Evolutionary conservation across 148 eudicot genomes (phyloP).

Genomic region (Vaccinium macrocarpon): DNA sequence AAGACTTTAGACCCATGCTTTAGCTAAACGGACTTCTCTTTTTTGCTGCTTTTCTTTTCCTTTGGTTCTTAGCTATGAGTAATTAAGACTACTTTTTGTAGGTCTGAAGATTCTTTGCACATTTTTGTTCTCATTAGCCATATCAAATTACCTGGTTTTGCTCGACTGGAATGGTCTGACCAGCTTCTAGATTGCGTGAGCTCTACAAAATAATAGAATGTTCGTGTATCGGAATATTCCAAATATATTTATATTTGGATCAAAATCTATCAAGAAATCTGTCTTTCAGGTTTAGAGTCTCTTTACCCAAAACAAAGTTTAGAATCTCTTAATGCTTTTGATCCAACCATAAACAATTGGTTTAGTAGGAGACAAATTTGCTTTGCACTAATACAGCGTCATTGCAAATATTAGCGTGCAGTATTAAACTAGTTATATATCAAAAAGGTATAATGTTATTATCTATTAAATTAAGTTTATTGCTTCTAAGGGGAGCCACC

Average conservation of each 20-base stretch:
- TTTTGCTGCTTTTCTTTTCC: slow-evolving; percentile 5
- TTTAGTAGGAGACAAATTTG: too few relatives aligned
- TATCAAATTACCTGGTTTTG: neutral
- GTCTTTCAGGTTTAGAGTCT: neutral
- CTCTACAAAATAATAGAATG: neutral
- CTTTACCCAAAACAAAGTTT: too few relatives aligned
- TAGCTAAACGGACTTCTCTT: slow-evolving; percentile 5
- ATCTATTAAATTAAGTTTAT: too few relatives aligned
- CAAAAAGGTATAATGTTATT: too few relatives aligned
- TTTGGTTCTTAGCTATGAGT: neutral
- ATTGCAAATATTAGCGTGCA: too few relatives aligned
- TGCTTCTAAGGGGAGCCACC: too few relatives aligned
- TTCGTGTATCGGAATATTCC: neutral
- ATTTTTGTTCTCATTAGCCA: neutral
- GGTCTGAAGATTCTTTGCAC: neutral
- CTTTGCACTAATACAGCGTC: too few relatives aligned
- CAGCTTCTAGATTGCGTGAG: neutral
- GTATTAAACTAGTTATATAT: too few relatives aligned
- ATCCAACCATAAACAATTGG: too few relatives aligned
- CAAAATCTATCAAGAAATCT: neutral
- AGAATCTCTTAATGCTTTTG: neutral
- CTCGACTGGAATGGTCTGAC: neutral
- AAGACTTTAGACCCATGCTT: slow-evolving; percentile 19
- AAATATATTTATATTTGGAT: neutral
- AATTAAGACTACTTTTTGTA: neutral